A percentile compares a stretch with the other conserved stretches of the same genome.
These are phyloP conservation scores for Straminergon stramineum DNA, from an alignment of 225 moss, liverwort and hornwort genomes.

Conservation along the genomic window DNA sequence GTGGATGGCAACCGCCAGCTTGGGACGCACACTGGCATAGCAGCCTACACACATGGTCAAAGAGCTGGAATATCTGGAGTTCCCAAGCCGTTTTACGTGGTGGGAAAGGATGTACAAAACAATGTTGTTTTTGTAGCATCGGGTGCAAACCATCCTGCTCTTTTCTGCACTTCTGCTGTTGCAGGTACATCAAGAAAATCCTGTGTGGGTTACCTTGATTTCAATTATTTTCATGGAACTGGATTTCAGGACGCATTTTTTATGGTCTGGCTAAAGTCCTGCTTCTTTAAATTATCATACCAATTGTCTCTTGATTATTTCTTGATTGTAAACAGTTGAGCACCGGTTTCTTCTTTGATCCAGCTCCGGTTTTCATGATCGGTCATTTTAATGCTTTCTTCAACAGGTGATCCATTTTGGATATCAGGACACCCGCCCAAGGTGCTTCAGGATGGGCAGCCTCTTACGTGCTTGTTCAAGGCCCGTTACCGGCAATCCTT, in stretches of 20 bases:
- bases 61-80: conserved; percentile 78
- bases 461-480: conserved; percentile 62
- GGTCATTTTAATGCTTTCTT: not conserved
- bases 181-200: conserved; percentile 42
- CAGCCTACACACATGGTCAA: conserved; percentile 90
- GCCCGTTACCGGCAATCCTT: conserved; percentile 77
- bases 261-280: not conserved
- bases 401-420: conserved; percentile 75
- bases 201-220: not conserved
- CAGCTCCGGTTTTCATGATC: not conserved
- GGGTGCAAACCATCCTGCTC: conserved; percentile 72
- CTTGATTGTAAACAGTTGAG: not conserved
- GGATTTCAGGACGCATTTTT: not conserved
- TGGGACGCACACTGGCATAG: conserved; percentile 74
- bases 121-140: conserved; percentile 67
- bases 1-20: conserved; percentile 45
- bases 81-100: conserved; percentile 74
- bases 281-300: not conserved
- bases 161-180: conserved; percentile 71
- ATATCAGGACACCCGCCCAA: conserved; percentile 57
- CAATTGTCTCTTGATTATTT: not conserved
- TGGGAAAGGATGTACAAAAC: conserved; percentile 76
- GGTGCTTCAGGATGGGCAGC: conserved; percentile 49
- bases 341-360: not conserved
- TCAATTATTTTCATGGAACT: not conserved